Evolutionary conservation across 2,329 filamentous ascomycete genomes (phyloP).

Genomic region (Aspergillus sp.): DNA sequence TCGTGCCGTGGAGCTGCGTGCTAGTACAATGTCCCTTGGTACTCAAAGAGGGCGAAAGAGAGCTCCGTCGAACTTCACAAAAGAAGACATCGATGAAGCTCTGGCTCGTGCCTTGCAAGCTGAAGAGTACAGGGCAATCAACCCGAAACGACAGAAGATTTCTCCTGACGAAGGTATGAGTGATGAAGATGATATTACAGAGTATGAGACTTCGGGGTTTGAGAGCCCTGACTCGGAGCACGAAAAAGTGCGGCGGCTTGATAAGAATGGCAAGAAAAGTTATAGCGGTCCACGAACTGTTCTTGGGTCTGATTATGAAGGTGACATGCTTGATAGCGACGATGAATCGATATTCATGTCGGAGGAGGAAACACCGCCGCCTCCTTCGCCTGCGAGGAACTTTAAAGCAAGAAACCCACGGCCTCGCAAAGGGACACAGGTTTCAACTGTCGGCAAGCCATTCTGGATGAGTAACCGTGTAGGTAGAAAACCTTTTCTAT

Average conservation of each 20-base stretch:
- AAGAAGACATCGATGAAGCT: constrained; percentile 17
- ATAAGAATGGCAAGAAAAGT: constrained; percentile 10
- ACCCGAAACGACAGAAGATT: constrained; percentile 31
- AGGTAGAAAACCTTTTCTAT: constrained; percentile 12
- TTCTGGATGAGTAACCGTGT: constrained; percentile 22
- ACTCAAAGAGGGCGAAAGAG: constrained; percentile 37
- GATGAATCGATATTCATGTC: neutral
- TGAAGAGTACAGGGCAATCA: constrained; percentile 42
- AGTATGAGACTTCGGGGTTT: constrained; percentile 2
- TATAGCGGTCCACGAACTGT: constrained; percentile 3
- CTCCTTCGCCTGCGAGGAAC: neutral
- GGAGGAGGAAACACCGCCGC: neutral
- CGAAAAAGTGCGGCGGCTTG: constrained; percentile 7
- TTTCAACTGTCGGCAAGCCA: constrained; percentile 3
- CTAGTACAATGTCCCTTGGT: constrained; percentile 39
- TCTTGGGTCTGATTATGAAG: neutral
- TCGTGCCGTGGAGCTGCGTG: constrained; percentile 42
- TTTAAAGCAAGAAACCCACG: no score
- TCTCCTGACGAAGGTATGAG: constrained; percentile 9
- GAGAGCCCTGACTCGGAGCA: constrained; percentile 9
- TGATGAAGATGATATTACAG: constrained; percentile 3
- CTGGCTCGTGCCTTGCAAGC: constrained; percentile 54
- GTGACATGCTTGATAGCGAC: neutral
- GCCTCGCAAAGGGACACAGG: neutral
- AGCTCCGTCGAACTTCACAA: constrained; percentile 33